Percentiles rank a stretch among this genome's conserved stretches.
Conservation (phyloP, 306 rosid species). For the Sophora flavescens region DNA sequence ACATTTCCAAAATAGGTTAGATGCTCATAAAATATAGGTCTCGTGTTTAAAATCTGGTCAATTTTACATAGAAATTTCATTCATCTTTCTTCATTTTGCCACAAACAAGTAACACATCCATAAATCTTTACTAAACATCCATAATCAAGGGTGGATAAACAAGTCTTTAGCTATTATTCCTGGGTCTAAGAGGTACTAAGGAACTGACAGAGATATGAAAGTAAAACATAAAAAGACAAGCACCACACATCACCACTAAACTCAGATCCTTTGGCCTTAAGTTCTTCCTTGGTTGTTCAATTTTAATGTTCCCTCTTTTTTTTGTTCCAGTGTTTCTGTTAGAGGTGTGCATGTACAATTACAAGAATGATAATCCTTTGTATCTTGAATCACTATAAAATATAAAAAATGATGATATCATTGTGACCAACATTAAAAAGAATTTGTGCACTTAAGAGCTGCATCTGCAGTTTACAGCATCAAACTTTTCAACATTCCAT, state of each 20-base stretch:
- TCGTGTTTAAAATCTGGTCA: conserved; percentile 13
- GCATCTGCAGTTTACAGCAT: not conserved
- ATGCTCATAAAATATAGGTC: conserved; percentile 34
- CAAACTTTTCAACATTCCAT: not conserved
- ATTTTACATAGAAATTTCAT: conserved; percentile 14
- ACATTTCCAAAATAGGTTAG: conserved; percentile 25
- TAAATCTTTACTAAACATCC: not conserved
- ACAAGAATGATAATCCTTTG: conserved; percentile 8
- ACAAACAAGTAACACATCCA: conserved; percentile 4
- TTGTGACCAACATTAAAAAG: not conserved
- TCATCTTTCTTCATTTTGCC: conserved; percentile 13
- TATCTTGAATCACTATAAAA: not conserved
- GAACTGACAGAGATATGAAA: not conserved
- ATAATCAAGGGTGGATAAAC: conserved; percentile 1
- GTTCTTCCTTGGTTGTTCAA: not conserved
- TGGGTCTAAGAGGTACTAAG: not conserved
- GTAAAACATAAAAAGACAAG: not conserved
- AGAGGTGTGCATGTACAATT: not conserved
- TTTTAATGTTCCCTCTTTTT: not conserved
- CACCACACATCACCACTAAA: conserved; percentile 4
- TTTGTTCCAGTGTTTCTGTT: conserved; percentile 26
- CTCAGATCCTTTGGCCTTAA: not conserved
- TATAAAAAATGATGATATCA: not conserved
- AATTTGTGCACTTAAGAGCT: not conserved
- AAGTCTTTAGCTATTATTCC: conserved; percentile 4